Evolutionary conservation across 169 alveolate genomes (phyloP).

Genomic region (Plasmodium sp.): DNA sequence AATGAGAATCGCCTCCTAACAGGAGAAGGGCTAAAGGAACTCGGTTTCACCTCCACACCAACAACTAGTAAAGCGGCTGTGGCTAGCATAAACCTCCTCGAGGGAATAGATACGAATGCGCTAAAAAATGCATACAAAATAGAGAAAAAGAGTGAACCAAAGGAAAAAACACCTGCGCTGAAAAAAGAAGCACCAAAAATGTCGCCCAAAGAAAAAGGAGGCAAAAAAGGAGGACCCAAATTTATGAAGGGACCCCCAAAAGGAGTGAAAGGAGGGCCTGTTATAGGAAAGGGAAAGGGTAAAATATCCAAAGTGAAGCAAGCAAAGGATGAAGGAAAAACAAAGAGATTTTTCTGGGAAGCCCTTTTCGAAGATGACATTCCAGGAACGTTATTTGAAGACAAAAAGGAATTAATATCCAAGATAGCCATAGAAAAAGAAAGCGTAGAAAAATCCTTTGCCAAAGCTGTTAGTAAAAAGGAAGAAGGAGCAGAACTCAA

Average conservation of each 20-base stretch:
- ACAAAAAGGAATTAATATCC: conserved; percentile 83
- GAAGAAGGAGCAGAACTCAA: conserved; percentile 13
- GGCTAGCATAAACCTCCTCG: conserved; percentile 31
- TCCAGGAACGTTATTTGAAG: conserved; percentile 89
- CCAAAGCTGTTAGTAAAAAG: conserved; percentile 78
- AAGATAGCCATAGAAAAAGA: conserved; percentile 85
- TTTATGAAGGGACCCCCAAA: conserved; percentile 86
- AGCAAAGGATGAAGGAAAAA: conserved; percentile 85
- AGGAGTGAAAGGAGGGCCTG: conserved; percentile 76
- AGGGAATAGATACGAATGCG: conserved; percentile 78
- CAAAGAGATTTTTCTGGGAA: conserved; percentile 92
- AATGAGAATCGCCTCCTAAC: conserved; percentile 77
- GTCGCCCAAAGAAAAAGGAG: conserved; percentile 75
- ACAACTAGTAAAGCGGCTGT: not conserved
- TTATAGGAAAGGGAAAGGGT: conserved; percentile 76
- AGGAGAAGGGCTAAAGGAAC: conserved; percentile 83
- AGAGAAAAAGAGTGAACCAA: conserved; percentile 73
- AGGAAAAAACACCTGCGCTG: conserved; percentile 55
- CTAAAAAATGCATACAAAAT: conserved; percentile 78
- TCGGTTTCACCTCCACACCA: conserved; percentile 74
- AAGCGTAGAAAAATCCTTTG: conserved; percentile 84
- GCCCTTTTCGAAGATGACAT: conserved; percentile 90
- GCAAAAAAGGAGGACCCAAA: conserved; percentile 78
- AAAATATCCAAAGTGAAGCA: conserved; percentile 65
- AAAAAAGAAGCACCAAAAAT: conserved; percentile 75